These are phyloP conservation scores for Papiliotrema fonsecae DNA, from an alignment of 1,284 basidiomycete species.

Conservation along the genomic window DNA sequence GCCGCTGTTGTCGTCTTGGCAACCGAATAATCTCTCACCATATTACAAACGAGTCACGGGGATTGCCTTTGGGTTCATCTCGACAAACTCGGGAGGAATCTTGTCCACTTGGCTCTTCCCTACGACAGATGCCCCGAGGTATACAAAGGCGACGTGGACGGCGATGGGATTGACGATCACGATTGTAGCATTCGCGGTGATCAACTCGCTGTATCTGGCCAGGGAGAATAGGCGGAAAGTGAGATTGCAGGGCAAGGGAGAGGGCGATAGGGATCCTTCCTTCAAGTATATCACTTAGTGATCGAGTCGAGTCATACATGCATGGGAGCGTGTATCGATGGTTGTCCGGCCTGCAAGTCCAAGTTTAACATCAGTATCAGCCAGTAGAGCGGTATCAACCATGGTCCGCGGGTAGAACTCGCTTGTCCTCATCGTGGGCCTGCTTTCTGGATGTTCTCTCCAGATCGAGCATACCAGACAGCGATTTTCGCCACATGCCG, in stretches of 20 bases:
- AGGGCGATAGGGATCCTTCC: constrained; percentile 3
- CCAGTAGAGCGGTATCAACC: too few species aligned
- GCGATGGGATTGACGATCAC: constrained; percentile 16
- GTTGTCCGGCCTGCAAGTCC: too few species aligned
- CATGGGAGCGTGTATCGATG: too few species aligned
- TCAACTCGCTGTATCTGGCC: constrained; percentile 22
- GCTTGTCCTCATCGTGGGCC: too few species aligned
- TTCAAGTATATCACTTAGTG: constrained; percentile 15
- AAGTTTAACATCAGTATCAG: too few species aligned
- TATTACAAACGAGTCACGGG: constrained; percentile 56
- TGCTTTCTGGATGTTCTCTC: too few species aligned
- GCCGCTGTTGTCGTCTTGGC: constrained; percentile 33
- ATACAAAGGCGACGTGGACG: constrained; percentile 46
- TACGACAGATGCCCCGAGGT: constrained; percentile 50
- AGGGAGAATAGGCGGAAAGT: constrained; percentile 13
- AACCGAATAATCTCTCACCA: constrained; percentile 58
- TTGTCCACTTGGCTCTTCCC: constrained; percentile 56
- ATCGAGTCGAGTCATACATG: background rate
- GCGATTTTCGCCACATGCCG: too few species aligned
- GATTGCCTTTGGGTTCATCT: constrained; percentile 56
- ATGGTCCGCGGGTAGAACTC: too few species aligned
- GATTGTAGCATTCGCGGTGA: constrained; percentile 13
- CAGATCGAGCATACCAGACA: too few species aligned
- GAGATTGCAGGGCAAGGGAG: background rate
- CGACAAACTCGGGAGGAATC: constrained; percentile 58